phyloP scores from a whole-genome alignment of 2,329 filamentous ascomycete species.

The Microcera coccophila region DNA sequence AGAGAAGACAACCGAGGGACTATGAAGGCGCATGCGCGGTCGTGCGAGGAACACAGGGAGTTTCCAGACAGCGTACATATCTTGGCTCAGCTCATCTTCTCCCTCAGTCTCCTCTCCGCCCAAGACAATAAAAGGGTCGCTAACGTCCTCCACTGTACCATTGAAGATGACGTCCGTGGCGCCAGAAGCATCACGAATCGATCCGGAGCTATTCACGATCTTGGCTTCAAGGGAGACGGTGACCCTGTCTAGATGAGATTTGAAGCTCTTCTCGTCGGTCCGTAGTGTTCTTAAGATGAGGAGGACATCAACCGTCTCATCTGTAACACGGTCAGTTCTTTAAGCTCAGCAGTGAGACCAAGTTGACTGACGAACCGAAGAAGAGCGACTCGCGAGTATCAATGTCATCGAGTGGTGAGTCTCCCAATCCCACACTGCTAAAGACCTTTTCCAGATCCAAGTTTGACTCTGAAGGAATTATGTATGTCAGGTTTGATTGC shows the following conservation, averaged over 20 bases:
- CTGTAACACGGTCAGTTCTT: conserved; percentile 45
- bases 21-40: conserved; percentile 62
- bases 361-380: conserved; percentile 60
- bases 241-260: conserved; percentile 59
- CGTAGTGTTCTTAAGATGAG: conserved; percentile 63
- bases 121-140: conserved; percentile 49
- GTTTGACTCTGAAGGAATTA: conserved; percentile 55
- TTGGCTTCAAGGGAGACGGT: conserved; percentile 64
- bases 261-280: conserved; percentile 53
- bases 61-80: conserved; percentile 58
- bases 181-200: conserved; percentile 46
- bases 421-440: conserved; percentile 39
- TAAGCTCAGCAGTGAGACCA: conserved; percentile 33
- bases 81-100: conserved; percentile 27
- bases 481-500: conserved; percentile 56
- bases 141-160: conserved; percentile 46
- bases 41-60: conserved; percentile 54
- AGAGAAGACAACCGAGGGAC: conserved; percentile 62
- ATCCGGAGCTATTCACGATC: conserved; percentile 54
- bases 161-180: conserved; percentile 59
- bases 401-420: conserved; percentile 53
- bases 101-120: conserved; percentile 35
- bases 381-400: conserved; percentile 62
- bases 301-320: conserved; percentile 69
- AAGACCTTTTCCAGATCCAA: conserved; percentile 53